phyloP scores from a whole-genome alignment of 148 eudicot genomes.

The Polygonum maritimum region DNA sequence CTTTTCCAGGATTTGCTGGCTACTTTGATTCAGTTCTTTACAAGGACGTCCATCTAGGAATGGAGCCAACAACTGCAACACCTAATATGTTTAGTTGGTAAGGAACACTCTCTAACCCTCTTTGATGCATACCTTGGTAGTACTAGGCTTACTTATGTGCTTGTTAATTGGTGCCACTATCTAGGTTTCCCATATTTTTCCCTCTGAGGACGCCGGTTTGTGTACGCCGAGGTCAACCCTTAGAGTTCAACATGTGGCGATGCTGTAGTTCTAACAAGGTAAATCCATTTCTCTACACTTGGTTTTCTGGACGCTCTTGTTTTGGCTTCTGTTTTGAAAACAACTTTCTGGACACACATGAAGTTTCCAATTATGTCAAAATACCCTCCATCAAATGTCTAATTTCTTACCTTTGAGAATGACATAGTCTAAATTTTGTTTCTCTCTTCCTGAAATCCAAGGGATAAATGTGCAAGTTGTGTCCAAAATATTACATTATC shows the following conservation, averaged over 20 bases:
- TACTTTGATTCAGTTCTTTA: slow-evolving; percentile 87
- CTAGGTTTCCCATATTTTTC: slow-evolving; percentile 90
- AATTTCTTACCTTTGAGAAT: too few species aligned
- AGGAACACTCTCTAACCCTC: neutral
- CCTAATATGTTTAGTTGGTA: slow-evolving; percentile 99
- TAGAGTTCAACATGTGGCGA: slow-evolving; percentile 84
- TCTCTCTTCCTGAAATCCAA: too few species aligned
- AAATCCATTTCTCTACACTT: neutral
- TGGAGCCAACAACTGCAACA: slow-evolving; percentile 88
- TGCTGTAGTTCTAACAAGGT: slow-evolving; percentile 87
- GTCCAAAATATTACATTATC: neutral
- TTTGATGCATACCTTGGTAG: neutral
- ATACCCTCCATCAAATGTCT: too few species aligned
- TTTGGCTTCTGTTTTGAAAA: neutral
- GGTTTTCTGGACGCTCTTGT: neutral
- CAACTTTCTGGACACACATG: neutral
- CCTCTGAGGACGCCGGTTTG: slow-evolving; percentile 71
- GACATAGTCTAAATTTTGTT: too few species aligned
- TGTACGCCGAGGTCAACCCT: slow-evolving; percentile 44
- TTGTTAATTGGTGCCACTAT: slow-evolving; percentile 7
- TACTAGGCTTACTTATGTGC: slow-evolving; percentile 10
- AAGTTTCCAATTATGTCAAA: too few species aligned
- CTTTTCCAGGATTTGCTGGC: slow-evolving; percentile 74
- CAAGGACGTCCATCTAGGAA: slow-evolving; percentile 96
- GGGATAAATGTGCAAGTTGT: neutral